Conservation (phyloP, 2,329 filamentous ascomycete species). For the Sporothrix curviconia region DNA sequence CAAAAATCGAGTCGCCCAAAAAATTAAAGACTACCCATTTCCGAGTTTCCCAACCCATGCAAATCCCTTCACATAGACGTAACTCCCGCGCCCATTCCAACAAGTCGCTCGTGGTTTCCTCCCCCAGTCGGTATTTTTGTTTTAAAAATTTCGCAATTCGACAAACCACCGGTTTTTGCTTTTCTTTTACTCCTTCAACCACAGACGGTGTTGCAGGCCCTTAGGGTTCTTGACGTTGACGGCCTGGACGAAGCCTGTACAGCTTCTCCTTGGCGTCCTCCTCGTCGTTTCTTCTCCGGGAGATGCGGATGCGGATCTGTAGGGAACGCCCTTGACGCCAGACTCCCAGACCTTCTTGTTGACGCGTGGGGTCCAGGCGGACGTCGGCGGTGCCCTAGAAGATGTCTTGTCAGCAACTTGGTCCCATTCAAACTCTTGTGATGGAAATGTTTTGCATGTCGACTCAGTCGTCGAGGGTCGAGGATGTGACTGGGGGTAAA, state of each 20-base stretch:
- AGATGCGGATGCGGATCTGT: conserved; percentile 97
- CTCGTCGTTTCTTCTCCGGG: conserved; percentile 99
- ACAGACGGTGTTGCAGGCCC: conserved; percentile 89
- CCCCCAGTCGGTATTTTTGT: conserved; percentile 2
- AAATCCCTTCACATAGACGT: conserved; percentile 9
- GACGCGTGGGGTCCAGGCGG: conserved; percentile 93
- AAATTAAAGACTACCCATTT: conserved; percentile 13
- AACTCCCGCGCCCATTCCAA: background rate
- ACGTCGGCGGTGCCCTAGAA: conserved; percentile 88
- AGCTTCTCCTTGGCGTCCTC: conserved; percentile 99
- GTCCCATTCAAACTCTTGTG: background rate
- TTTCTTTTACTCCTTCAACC: conserved; percentile 61
- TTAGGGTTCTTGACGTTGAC: conserved; percentile 99
- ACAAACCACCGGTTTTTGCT: background rate
- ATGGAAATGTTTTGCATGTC: background rate
- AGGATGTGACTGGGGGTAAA: background rate
- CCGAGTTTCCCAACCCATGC: conserved; percentile 14
- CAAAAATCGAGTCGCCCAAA: conserved; percentile 16
- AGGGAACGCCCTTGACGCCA: conserved; percentile 97
- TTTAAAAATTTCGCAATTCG: background rate
- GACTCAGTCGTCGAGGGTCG: background rate
- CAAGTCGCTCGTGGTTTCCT: background rate
- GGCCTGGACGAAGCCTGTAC: conserved; percentile 98
- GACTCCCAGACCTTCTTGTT: conserved; percentile 99
- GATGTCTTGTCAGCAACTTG: background rate